Conservation (phyloP, 1,284 basidiomycete genomes). For the Hypsizygus ulmarius region DNA sequence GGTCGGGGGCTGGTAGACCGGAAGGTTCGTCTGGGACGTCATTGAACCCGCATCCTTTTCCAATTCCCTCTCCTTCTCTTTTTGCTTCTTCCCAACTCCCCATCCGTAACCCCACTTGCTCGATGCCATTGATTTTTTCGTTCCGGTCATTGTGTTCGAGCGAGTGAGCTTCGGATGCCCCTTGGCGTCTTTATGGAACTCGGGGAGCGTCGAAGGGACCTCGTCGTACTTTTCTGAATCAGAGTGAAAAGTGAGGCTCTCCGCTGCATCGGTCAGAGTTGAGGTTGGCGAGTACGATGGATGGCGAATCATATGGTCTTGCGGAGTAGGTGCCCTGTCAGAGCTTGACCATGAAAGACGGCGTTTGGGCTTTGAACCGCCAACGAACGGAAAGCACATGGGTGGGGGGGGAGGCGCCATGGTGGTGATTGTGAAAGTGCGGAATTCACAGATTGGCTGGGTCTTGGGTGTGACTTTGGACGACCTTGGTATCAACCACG, state of each 20-base stretch:
- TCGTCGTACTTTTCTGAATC: slow-evolving; percentile 60
- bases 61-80: slow-evolving; percentile 38
- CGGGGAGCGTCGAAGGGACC: slow-evolving; percentile 29
- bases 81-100: slow-evolving; percentile 60
- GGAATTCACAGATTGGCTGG: background rate
- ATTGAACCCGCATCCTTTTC: slow-evolving; percentile 33
- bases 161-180: slow-evolving; percentile 43
- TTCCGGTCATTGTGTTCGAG: slow-evolving; percentile 53
- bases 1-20: slow-evolving; percentile 40
- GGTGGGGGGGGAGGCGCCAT: slow-evolving; percentile 53
- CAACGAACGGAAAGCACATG: slow-evolving; percentile 52
- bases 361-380: slow-evolving; percentile 39
- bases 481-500: slow-evolving; percentile 15
- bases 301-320: slow-evolving; percentile 33
- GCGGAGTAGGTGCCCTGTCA: slow-evolving; percentile 22
- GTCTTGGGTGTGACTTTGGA: slow-evolving; percentile 11
- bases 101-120: slow-evolving; percentile 65
- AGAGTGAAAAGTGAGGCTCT: slow-evolving; percentile 51
- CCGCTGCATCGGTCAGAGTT: slow-evolving; percentile 34
- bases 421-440: slow-evolving; percentile 20
- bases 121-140: slow-evolving; percentile 38
- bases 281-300: slow-evolving; percentile 39
- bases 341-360: slow-evolving; percentile 43
- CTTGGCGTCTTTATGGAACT: slow-evolving; percentile 32
- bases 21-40: slow-evolving; percentile 36